A percentile compares a stretch with the other conserved stretches of the same genome.
These are phyloP conservation scores for Thoreauomyces humboldtii DNA, from an alignment of 192 early-diverging fungal genomes.

Conservation along the genomic window DNA sequence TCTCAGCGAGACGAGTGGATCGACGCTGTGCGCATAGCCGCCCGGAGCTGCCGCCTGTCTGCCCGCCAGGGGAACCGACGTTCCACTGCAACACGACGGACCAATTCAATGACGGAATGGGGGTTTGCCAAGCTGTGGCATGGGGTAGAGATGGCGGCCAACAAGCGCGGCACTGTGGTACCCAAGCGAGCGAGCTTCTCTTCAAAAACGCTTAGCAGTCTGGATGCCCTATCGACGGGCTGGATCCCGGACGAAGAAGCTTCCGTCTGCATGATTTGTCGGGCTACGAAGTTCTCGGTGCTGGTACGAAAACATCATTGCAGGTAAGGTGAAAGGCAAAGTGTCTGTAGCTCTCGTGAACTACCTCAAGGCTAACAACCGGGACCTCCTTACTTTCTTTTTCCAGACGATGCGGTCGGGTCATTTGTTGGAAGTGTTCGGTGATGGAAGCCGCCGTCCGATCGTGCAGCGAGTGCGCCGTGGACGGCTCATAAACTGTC, in stretches of 20 bases:
- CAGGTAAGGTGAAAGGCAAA: slow-evolving; percentile 5
- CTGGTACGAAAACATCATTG: slow-evolving; percentile 23
- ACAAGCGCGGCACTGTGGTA: slow-evolving; percentile 12
- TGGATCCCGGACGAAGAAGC: slow-evolving; percentile 24
- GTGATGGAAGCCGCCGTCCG: slow-evolving; percentile 7
- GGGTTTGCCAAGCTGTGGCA: slow-evolving; percentile 20
- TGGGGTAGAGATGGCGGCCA: slow-evolving; percentile 9
- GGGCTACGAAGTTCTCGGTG: slow-evolving; percentile 14
- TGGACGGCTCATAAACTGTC: no score
- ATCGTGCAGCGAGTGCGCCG: slow-evolving; percentile 14
- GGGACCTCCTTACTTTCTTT: background rate
- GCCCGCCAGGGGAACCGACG: background rate
- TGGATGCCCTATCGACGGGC: slow-evolving; percentile 4
- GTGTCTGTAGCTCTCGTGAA: background rate
- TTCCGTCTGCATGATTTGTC: slow-evolving; percentile 22
- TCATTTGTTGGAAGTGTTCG: slow-evolving; percentile 26
- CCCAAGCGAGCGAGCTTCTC: background rate
- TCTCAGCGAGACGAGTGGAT: background rate
- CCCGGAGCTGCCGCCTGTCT: background rate
- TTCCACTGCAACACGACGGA: background rate
- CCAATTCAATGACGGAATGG: slow-evolving; percentile 15
- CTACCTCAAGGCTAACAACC: background rate
- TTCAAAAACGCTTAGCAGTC: slow-evolving; percentile 7
- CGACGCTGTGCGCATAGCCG: slow-evolving; percentile 1
- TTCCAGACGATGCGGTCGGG: slow-evolving; percentile 19